phyloP scores from a whole-genome alignment of 495 filamentous ascomycete species.

The Tuber melanosporum region DNA sequence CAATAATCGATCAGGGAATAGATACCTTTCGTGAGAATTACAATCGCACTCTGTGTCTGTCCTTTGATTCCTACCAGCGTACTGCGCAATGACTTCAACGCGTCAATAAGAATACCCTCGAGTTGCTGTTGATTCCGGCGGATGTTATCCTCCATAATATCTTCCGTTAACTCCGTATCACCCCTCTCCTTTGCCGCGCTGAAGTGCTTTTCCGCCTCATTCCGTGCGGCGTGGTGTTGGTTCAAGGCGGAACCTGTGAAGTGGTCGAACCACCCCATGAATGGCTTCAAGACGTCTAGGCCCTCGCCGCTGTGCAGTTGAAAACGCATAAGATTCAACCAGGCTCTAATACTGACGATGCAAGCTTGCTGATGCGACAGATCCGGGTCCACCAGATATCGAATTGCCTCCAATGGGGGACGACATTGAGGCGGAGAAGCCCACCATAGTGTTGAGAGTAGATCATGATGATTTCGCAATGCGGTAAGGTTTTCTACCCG shows the following conservation, averaged over 20 bases:
- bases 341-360: conserved; percentile 71
- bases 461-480: conserved; percentile 85
- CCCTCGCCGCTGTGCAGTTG: conserved; percentile 42
- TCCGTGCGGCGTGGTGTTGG: conserved; percentile 56
- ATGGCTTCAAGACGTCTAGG: conserved; percentile 36
- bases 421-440: conserved; percentile 65
- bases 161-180: conserved; percentile 46
- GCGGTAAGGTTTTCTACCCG: conserved; percentile 72
- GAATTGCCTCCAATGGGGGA: conserved; percentile 64
- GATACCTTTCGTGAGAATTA: conserved; percentile 38
- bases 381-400: conserved; percentile 68
- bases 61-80: conserved; percentile 44
- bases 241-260: conserved; percentile 52
- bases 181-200: conserved; percentile 41
- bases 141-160: conserved; percentile 53
- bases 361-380: conserved; percentile 80
- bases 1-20: conserved; percentile 31
- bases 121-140: conserved; percentile 57
- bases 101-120: conserved; percentile 54
- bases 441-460: conserved; percentile 85
- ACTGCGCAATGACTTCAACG: conserved; percentile 49
- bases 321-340: conserved; percentile 71
- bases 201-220: conserved; percentile 56
- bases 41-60: conserved; percentile 20
- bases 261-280: conserved; percentile 43